Evolutionary conservation across 2,329 filamentous ascomycete species (phyloP).

Genomic region (Fusarium mundagurra): DNA sequence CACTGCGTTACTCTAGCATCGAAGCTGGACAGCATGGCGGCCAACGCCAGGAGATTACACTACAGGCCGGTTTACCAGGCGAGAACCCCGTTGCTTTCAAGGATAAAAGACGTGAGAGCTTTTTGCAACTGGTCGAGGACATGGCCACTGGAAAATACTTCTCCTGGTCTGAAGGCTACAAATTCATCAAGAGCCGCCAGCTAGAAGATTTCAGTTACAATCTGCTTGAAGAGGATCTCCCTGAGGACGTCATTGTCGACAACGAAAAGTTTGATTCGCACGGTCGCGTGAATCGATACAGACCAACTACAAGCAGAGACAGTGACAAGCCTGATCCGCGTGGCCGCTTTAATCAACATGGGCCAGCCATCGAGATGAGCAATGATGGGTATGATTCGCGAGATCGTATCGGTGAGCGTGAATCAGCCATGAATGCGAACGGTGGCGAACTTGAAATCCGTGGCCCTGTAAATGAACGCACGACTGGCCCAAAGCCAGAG

Average conservation of each 20-base stretch:
- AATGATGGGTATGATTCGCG: background rate
- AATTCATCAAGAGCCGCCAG: constrained; percentile 40
- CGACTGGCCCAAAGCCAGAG: background rate
- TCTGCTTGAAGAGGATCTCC: constrained; percentile 38
- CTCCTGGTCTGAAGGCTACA: constrained; percentile 49
- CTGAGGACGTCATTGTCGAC: constrained; percentile 39
- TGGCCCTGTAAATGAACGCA: background rate
- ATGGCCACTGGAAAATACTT: constrained; percentile 47
- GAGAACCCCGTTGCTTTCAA: background rate
- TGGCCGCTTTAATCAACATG: background rate
- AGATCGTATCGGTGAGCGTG: background rate
- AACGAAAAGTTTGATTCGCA: constrained; percentile 18
- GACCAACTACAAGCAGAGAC: background rate
- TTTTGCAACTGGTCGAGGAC: constrained; percentile 44
- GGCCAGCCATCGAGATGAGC: background rate
- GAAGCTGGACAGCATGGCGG: constrained; percentile 63
- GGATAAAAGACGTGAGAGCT: constrained; percentile 19
- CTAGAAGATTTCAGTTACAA: constrained; percentile 43
- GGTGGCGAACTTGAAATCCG: background rate
- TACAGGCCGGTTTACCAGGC: constrained; percentile 42
- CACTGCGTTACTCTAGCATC: constrained; percentile 61
- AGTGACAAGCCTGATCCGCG: background rate
- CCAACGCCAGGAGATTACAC: constrained; percentile 60
- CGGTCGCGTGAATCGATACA: constrained; percentile 12
- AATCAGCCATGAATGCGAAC: background rate